A percentile compares a stretch with the other conserved stretches of the same genome.
Conservation (phyloP, 2,329 filamentous ascomycete species). For the Metarhizium anisopliae region DNA sequence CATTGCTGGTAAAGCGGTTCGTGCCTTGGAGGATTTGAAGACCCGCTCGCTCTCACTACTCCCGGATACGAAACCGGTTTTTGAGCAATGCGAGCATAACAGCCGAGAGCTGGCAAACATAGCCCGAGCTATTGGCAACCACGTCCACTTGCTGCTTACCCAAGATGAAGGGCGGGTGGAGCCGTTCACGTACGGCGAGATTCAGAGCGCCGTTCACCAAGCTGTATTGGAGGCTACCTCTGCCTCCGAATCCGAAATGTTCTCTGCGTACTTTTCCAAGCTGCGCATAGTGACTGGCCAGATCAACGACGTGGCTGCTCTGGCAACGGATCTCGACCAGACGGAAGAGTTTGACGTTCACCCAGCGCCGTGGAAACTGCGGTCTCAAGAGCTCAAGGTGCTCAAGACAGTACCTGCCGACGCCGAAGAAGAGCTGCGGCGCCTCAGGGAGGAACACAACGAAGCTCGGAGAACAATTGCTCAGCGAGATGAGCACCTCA, state of each 20-base stretch:
- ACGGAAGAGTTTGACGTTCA: conserved; percentile 72
- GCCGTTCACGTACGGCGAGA: conserved; percentile 56
- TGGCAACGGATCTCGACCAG: conserved; percentile 62
- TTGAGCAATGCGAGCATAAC: conserved; percentile 59
- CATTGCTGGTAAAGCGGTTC: conserved; percentile 66
- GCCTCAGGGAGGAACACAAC: conserved; percentile 70
- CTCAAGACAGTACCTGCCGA: conserved; percentile 74
- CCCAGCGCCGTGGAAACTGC: conserved; percentile 72
- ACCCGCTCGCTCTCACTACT: conserved; percentile 65
- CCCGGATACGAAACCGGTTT: conserved; percentile 56
- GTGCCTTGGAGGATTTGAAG: conserved; percentile 69
- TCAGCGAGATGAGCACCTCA: conserved; percentile 70
- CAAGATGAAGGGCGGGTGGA: conserved; percentile 64
- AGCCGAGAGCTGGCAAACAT: conserved; percentile 58
- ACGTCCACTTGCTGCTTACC: conserved; percentile 53
- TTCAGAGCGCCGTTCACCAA: conserved; percentile 53
- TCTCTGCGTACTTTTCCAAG: conserved; percentile 58
- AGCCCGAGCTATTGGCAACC: conserved; percentile 56
- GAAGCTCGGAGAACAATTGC: conserved; percentile 66
- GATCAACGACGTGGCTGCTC: conserved; percentile 60
- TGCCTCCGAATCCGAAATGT: conserved; percentile 56
- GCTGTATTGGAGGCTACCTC: conserved; percentile 39
- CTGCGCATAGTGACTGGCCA: conserved; percentile 55
- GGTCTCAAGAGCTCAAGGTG: conserved; percentile 72
- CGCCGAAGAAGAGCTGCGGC: conserved; percentile 74